Percentiles rank a stretch among this genome's conserved stretches.
Conservation (phyloP, 2,329 filamentous ascomycete species). For the Anthostomella pinea region DNA sequence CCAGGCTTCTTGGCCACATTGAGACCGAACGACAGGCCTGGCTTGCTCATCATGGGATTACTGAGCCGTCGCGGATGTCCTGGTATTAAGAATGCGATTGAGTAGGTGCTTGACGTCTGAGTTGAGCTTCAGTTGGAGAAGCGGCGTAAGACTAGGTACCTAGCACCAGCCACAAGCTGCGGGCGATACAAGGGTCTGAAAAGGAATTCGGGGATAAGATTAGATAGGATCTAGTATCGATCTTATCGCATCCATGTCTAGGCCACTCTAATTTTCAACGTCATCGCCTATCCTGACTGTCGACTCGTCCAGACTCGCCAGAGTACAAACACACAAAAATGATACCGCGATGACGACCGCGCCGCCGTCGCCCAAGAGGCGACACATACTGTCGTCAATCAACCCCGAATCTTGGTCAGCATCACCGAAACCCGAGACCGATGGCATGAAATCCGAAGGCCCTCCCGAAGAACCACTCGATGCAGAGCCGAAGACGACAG, state of each 20-base stretch:
- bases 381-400: slow-evolving; percentile 33
- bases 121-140: too few species aligned
- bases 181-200: too few species aligned
- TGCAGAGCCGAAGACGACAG: slow-evolving; percentile 12
- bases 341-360: slow-evolving; percentile 27
- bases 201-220: slow-evolving; percentile 8
- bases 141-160: too few species aligned
- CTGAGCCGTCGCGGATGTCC: neutral
- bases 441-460: slow-evolving; percentile 5
- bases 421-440: slow-evolving; percentile 16
- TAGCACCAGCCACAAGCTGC: too few species aligned
- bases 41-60: slow-evolving; percentile 29
- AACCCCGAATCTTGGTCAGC: slow-evolving; percentile 25
- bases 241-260: slow-evolving; percentile 7
- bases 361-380: slow-evolving; percentile 31
- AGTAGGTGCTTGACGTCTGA: too few species aligned
- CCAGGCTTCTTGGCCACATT: slow-evolving; percentile 58
- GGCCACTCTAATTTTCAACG: slow-evolving; percentile 9
- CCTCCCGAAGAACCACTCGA: slow-evolving; percentile 13
- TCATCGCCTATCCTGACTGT: slow-evolving; percentile 8
- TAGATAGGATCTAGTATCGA: slow-evolving; percentile 7
- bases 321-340: slow-evolving; percentile 15
- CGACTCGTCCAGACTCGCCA: neutral
- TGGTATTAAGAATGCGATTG: slow-evolving; percentile 1
- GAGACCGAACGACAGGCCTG: slow-evolving; percentile 53